Base-by-base conservation (phyloP, 345 rosid species). In the Cardiospermum halicacabum region DNA sequence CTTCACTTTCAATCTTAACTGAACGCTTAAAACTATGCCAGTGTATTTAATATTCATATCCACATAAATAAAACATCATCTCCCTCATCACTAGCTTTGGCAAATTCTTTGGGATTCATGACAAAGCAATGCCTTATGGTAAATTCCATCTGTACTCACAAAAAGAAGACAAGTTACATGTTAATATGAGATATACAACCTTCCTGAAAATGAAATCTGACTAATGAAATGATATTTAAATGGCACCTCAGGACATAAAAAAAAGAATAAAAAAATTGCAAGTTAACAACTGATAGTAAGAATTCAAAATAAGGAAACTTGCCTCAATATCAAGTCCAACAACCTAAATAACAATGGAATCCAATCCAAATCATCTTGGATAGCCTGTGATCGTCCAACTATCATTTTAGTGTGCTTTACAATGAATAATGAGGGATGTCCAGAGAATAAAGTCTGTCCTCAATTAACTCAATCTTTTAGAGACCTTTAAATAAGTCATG, bases 1-100 rank as follows among this genome's bases (percentile, higher is more conserved):
- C 84, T 71, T 79, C 85, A 47, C 74, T 51, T 70, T 81, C 85
- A 8, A 85, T 72, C 18, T 88, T 96, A 74, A 87, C 91, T 51
- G 87, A 71, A 67, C 96, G 87, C 80, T 93, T 91, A 75, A 88
- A 93, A 69, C 80, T 84, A 74, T 88, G 92, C 97, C 99, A 87
- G 34, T 75, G 89, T 42, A 85, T 75, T 74, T 93, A 96, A 69
- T 93, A 93, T 49, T 91, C 97, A 70, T 93, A 90, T 77, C 91
- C 98, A 56, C 99, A 91, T 2, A 91, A 72, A n/a, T 60, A 85
- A 93, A 56, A 93, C 69, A 78, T 91, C 99, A 84, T 93, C 96
- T 31, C 97, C 97, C 67, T 79, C 86, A 53, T 88, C 65, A 32
- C 58, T 80, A 53, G 91, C 94, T 77, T 82, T 85, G 3, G 79